phyloP scores from a whole-genome alignment of 129 eudicot genomes.

The Centrapalus pauciflorus region DNA sequence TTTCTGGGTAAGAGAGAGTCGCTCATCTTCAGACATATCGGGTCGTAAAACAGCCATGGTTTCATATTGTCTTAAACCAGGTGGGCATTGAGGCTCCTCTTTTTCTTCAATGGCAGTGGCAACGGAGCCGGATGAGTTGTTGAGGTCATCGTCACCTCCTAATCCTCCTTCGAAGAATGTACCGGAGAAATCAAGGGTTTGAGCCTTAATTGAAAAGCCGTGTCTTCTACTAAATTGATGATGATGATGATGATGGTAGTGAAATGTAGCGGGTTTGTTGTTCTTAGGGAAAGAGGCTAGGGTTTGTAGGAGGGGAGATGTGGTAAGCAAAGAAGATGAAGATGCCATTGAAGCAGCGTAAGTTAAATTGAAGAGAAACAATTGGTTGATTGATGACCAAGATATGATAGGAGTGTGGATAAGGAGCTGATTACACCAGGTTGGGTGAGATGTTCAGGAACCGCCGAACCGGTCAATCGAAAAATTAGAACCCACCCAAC shows the following conservation, averaged over 20 bases:
- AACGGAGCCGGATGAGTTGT: constrained; percentile 36
- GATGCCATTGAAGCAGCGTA: constrained; percentile 18
- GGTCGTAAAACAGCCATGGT: constrained; percentile 87
- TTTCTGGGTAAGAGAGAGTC: constrained; percentile 76
- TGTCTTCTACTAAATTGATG: not conserved
- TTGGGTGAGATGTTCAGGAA: no score
- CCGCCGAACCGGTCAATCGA: no score
- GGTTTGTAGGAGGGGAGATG: constrained; percentile 28
- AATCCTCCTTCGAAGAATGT: constrained; percentile 82
- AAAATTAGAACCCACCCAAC: no score
- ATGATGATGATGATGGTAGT: constrained; percentile 24
- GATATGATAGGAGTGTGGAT: constrained; percentile 34
- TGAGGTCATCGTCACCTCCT: constrained; percentile 54
- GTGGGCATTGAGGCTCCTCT: constrained; percentile 88
- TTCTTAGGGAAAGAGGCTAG: constrained; percentile 25
- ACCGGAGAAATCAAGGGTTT: constrained; percentile 60
- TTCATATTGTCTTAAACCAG: constrained; percentile 80
- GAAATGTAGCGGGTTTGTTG: constrained; percentile 13
- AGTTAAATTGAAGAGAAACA: constrained; percentile 8
- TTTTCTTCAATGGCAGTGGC: constrained; percentile 57
- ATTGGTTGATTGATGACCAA: constrained; percentile 5
- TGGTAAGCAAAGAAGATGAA: constrained; percentile 15
- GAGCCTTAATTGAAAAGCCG: constrained; percentile 42
- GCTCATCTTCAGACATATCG: constrained; percentile 90
- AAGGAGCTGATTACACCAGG: no score